Evolutionary conservation across 1,284 basidiomycete species (phyloP).

Genomic region (Trichosporon faecale): DNA sequence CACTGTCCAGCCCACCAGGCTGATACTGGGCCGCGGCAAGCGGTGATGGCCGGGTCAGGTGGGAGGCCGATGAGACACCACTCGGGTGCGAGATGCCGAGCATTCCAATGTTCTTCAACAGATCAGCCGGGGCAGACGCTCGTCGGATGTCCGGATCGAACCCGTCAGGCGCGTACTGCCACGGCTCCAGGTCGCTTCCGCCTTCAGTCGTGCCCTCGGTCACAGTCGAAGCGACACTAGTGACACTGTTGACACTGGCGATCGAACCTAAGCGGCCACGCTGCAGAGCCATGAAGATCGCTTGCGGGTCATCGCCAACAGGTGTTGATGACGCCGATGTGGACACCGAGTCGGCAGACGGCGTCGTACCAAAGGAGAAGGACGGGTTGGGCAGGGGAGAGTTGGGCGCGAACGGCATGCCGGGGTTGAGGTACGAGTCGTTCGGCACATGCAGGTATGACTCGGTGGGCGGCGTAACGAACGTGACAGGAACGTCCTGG

Average conservation of each 20-base stretch:
- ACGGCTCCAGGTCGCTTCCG: constrained; percentile 23
- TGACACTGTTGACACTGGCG: constrained; percentile 31
- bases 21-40: constrained; percentile 13
- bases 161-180: background rate
- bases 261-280: constrained; percentile 41
- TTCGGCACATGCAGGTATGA: constrained; percentile 11
- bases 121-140: constrained; percentile 32
- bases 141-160: constrained; percentile 34
- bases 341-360: background rate
- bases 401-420: constrained; percentile 31
- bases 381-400: constrained; percentile 41
- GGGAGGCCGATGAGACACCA: background rate
- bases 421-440: constrained; percentile 21
- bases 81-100: constrained; percentile 27
- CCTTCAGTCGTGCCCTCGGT: constrained; percentile 28
- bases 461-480: constrained; percentile 15
- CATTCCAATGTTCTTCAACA: constrained; percentile 33
- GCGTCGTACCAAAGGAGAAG: constrained; percentile 42
- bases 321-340: constrained; percentile 6
- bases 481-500: constrained; percentile 14
- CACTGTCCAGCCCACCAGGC: background rate
- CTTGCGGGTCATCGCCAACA: constrained; percentile 17
- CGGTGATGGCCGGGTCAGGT: constrained; percentile 17
- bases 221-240: constrained; percentile 30
- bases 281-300: constrained; percentile 35